Base-by-base conservation (phyloP, 2,329 filamentous ascomycete genomes). In the Talaromyces marneffei region DNA sequence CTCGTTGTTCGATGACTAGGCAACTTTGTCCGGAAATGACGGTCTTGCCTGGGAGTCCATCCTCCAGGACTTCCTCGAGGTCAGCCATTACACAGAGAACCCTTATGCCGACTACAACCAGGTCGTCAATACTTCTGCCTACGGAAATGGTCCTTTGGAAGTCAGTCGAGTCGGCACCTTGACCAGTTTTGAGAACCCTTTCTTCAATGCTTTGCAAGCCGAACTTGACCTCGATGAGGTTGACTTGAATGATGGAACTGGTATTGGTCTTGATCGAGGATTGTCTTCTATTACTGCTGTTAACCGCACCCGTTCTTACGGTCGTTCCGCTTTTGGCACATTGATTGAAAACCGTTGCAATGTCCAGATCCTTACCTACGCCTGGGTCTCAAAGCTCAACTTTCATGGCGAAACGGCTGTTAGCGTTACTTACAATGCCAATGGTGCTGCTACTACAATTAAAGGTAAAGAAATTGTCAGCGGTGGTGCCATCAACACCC, bases 401-500 rank as follows among this genome's bases (percentile, higher is more conserved):
- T 48, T 48, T 29, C 1, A 29, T 2, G 44, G 23, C 3, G 27
- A 12, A 12, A 53, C 27, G 2, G 50, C 50, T 20, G 50, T 20
- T n/a, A 33, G 29, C 8, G 50, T 53, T 27, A 53, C 50, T 37
- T 53, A 35, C 20, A 10, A 33, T 33, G n/a, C 20, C 4, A 14
- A 33, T 25, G 27, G 27, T 14, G 16, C 9, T 20, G 50, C 29
- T 27, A 35, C 29, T 33, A 53, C 50, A 14, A 23, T 53, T n/a
- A 23, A 35, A 12, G 27, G 29, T 20, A 74, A 76, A 44, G 77
- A 80, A 63, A 74, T 81, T 27, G 60, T 80, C 0, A 77, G 77
- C 0, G 77, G 76, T 0, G 78, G 78, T n/a, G 69, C 71, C 1
- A 77, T 78, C 62, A 74, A 76, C 35, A 77, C 75, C 1, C 78